A percentile compares a stretch with the other conserved stretches of the same genome.
These are phyloP conservation scores for Cryphonectria japonica DNA, from an alignment of 2,329 filamentous ascomycete genomes.

Conservation along the genomic window DNA sequence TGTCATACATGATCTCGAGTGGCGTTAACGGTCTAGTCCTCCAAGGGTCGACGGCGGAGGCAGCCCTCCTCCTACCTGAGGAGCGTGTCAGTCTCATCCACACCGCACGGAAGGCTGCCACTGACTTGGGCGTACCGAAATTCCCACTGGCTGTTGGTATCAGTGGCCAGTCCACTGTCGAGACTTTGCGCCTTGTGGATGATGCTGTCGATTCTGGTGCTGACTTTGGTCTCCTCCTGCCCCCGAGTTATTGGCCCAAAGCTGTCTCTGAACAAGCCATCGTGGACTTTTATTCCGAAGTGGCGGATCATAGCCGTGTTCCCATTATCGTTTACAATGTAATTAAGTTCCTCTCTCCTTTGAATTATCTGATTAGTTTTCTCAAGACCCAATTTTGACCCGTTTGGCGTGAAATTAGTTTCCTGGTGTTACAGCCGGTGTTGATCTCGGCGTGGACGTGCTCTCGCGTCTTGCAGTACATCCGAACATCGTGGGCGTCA, in stretches of 20 bases:
- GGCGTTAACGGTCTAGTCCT: conserved; percentile 52
- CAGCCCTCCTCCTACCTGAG: conserved; percentile 44
- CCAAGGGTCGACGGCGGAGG: conserved; percentile 52
- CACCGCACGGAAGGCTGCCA: conserved; percentile 18
- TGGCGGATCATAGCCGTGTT: conserved; percentile 41
- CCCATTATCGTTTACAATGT: conserved; percentile 38
- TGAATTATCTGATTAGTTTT: background rate
- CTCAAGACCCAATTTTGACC: background rate
- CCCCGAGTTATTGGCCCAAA: conserved; percentile 47
- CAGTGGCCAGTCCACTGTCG: conserved; percentile 43
- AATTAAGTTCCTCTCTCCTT: conserved; percentile 14
- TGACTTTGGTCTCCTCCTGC: conserved; percentile 43
- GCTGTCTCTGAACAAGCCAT: conserved; percentile 40
- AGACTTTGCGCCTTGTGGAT: conserved; percentile 41
- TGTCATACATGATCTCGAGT: conserved; percentile 44
- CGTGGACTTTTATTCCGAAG: conserved; percentile 42
- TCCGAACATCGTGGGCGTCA: conserved; percentile 36
- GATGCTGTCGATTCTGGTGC: conserved; percentile 45
- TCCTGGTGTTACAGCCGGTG: conserved; percentile 40
- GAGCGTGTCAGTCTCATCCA: conserved; percentile 48
- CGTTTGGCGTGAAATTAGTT: conserved; percentile 28
- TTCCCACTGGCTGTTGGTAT: conserved; percentile 52
- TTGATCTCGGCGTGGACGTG: conserved; percentile 37
- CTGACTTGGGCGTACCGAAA: conserved; percentile 25
- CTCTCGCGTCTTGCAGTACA: conserved; percentile 33